Percentiles rank a stretch among this genome's conserved stretches.
These are phyloP conservation scores for Stagonosporopsis chrysanthemi DNA, from an alignment of 2,329 filamentous ascomycete species.

Conservation along the genomic window DNA sequence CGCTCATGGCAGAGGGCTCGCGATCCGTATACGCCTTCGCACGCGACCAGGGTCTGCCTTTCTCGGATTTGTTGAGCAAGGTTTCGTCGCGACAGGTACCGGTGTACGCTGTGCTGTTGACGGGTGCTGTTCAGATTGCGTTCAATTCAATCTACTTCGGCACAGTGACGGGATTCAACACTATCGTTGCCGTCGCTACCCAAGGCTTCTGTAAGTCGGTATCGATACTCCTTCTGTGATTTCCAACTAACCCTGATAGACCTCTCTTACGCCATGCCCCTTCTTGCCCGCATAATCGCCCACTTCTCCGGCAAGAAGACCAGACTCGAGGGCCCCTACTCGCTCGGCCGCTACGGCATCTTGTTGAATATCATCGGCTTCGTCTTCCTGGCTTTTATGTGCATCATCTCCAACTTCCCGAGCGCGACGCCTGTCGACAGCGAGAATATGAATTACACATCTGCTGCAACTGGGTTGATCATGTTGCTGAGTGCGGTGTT, in stretches of 20 bases:
- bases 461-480: constrained; percentile 63
- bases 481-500: constrained; percentile 60
- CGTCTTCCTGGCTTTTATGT: constrained; percentile 61
- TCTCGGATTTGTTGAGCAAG: constrained; percentile 56
- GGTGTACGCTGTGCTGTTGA: constrained; percentile 58
- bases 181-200: constrained; percentile 64
- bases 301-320: constrained; percentile 55
- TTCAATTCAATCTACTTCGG: constrained; percentile 65
- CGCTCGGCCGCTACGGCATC: constrained; percentile 55
- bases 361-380: constrained; percentile 60
- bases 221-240: not conserved
- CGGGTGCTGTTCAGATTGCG: constrained; percentile 58
- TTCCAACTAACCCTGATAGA: constrained; percentile 44
- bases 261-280: constrained; percentile 64
- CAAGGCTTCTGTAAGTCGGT: constrained; percentile 61
- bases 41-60: constrained; percentile 62
- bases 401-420: constrained; percentile 66
- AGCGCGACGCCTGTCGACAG: constrained; percentile 58
- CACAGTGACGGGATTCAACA: constrained; percentile 63
- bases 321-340: constrained; percentile 55
- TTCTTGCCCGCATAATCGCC: constrained; percentile 59
- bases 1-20: constrained; percentile 58
- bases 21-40: constrained; percentile 58
- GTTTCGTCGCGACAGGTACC: constrained; percentile 60
- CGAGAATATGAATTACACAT: constrained; percentile 67